Percentiles rank a stretch among this genome's conserved stretches.
Evolutionary conservation across 2,329 filamentous ascomycete genomes (phyloP).

Genomic region (Microsporum canis): DNA sequence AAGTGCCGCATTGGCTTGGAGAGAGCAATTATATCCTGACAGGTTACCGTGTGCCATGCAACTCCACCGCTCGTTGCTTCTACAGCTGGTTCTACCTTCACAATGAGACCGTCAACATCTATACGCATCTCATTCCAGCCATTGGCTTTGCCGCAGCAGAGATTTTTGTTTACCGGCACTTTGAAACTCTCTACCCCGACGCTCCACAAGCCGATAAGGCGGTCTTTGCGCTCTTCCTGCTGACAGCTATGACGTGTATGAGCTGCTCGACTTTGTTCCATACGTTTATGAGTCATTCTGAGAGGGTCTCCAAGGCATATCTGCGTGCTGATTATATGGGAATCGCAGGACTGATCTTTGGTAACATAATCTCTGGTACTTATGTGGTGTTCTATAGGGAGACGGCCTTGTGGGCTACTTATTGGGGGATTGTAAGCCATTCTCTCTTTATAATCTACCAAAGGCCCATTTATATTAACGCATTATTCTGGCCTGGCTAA

Average conservation of each 20-base stretch:
- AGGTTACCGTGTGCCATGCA: slow-evolving; percentile 53
- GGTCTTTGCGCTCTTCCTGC: slow-evolving; percentile 51
- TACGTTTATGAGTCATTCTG: slow-evolving; percentile 21
- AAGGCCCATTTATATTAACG: neutral
- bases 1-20: slow-evolving; percentile 42
- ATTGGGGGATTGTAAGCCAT: slow-evolving; percentile 23
- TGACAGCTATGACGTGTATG: slow-evolving; percentile 55
- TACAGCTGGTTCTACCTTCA: slow-evolving; percentile 51
- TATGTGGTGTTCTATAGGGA: slow-evolving; percentile 24
- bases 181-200: slow-evolving; percentile 8
- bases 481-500: neutral
- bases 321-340: slow-evolving; percentile 21
- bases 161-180: slow-evolving; percentile 9
- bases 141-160: slow-evolving; percentile 39
- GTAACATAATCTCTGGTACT: slow-evolving; percentile 23
- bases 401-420: slow-evolving; percentile 16
- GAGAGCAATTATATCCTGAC: slow-evolving; percentile 60
- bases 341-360: slow-evolving; percentile 22
- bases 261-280: slow-evolving; percentile 39
- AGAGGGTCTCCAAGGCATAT: slow-evolving; percentile 16
- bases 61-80: slow-evolving; percentile 48
- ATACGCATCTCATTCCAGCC: slow-evolving; percentile 58
- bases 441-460: neutral
- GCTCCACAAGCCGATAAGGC: slow-evolving; percentile 6
- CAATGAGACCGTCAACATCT: slow-evolving; percentile 62